Evolutionary conservation across 106 monocot genomes (phyloP).

Genomic region (Phalaenopsis aphrodite): DNA sequence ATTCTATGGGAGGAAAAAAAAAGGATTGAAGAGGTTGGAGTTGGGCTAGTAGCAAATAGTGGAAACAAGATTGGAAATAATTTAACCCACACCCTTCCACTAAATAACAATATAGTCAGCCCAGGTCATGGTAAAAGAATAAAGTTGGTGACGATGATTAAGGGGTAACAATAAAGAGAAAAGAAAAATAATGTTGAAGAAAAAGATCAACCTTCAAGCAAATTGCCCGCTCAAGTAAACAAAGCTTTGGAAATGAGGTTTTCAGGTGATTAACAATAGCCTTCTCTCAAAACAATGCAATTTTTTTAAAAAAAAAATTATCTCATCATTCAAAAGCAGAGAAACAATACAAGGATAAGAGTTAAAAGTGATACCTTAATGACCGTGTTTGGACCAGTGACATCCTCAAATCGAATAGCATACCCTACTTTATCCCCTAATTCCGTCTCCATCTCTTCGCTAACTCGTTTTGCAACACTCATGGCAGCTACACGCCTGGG

Average conservation of each 20-base stretch:
- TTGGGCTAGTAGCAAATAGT: too few species aligned
- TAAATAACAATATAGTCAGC: too few species aligned
- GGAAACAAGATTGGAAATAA: too few species aligned
- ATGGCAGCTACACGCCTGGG: conserved; percentile 95
- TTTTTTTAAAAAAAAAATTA: neutral
- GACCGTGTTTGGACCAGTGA: conserved; percentile 66
- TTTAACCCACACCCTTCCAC: too few species aligned
- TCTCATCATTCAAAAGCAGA: neutral
- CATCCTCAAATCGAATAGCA: conserved; percentile 93
- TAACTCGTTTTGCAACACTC: conserved; percentile 95
- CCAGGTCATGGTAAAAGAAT: too few species aligned
- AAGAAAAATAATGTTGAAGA: too few species aligned
- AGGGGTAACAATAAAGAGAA: too few species aligned
- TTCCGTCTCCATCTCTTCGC: conserved; percentile 88
- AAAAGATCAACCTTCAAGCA: too few species aligned
- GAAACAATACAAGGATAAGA: neutral
- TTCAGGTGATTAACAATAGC: neutral
- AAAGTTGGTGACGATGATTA: too few species aligned
- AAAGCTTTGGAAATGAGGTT: neutral
- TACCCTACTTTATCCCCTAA: conserved; percentile 87
- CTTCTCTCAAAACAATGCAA: conserved; percentile 2
- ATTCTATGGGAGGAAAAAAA: too few species aligned
- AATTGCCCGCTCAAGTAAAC: too few species aligned
- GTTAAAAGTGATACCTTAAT: conserved; percentile 51
- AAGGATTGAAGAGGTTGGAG: too few species aligned